phyloP scores from a whole-genome alignment of 495 filamentous ascomycete species.

The Hypoxylon rickii region DNA sequence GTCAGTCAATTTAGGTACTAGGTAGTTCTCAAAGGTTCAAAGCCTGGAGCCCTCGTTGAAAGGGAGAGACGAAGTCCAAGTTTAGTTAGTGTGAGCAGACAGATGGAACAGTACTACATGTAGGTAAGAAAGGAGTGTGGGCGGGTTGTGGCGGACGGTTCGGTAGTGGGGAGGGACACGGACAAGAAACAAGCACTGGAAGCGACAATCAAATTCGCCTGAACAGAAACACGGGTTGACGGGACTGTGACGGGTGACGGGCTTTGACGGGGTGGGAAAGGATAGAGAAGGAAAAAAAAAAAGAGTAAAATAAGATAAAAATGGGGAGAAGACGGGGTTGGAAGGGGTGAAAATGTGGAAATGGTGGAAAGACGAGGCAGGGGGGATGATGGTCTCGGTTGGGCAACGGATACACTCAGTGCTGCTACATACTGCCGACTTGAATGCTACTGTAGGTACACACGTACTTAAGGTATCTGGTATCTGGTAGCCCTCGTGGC shows the following conservation, averaged over 20 bases:
- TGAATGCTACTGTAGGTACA: neutral
- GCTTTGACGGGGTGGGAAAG: neutral
- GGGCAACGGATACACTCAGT: neutral
- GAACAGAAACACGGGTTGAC: neutral
- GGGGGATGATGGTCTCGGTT: neutral
- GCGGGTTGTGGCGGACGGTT: constrained; percentile 24
- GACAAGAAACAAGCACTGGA: neutral
- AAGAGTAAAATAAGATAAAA: constrained; percentile 4
- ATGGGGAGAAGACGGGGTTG: neutral
- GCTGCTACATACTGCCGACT: neutral
- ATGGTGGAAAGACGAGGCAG: too few species aligned
- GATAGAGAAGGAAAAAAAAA: neutral
- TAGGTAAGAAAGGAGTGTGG: neutral
- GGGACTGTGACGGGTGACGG: neutral
- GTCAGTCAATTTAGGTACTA: too few species aligned
- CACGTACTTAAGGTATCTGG: too few species aligned
- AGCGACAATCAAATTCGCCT: neutral
- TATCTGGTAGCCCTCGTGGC: too few species aligned
- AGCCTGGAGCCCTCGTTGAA: too few species aligned
- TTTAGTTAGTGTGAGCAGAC: too few species aligned
- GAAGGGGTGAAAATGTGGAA: too few species aligned
- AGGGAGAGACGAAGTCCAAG: neutral
- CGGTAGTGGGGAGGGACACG: constrained; percentile 23
- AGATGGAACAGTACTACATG: too few species aligned
- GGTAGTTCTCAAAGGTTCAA: too few species aligned